Evolutionary conservation across 2,329 filamentous ascomycete species (phyloP).

Genomic region (Teratosphaeria destructans): DNA sequence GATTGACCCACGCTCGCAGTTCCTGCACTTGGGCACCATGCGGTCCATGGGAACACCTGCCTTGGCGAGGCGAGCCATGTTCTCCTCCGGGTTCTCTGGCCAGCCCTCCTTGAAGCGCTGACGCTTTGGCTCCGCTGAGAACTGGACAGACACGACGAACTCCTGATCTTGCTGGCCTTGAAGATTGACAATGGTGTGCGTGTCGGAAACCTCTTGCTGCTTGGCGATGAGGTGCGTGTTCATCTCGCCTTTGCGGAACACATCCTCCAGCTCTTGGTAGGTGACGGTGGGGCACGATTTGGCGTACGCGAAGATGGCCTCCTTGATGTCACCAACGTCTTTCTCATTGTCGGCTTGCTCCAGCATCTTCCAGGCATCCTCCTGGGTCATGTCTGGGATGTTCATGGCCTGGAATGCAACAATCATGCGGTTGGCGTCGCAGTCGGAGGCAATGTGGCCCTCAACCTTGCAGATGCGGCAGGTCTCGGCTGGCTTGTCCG

Average conservation of each 20-base stretch:
- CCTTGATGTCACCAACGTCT: conserved; percentile 55
- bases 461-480: conserved; percentile 54
- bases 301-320: conserved; percentile 42
- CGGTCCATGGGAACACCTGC: conserved; percentile 43
- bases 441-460: conserved; percentile 40
- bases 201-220: conserved; percentile 42
- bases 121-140: conserved; percentile 37
- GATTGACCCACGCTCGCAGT: conserved; percentile 37
- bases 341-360: conserved; percentile 40
- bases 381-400: conserved; percentile 28
- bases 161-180: conserved; percentile 51
- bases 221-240: conserved; percentile 53
- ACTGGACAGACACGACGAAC: conserved; percentile 42
- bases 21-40: conserved; percentile 39
- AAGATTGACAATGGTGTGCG: conserved; percentile 61
- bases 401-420: conserved; percentile 39
- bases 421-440: conserved; percentile 50
- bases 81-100: conserved; percentile 40
- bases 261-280: conserved; percentile 50
- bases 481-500: conserved; percentile 43
- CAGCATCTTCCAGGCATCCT: conserved; percentile 51
- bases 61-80: conserved; percentile 40
- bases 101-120: conserved; percentile 37
- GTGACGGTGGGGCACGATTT: conserved; percentile 50
- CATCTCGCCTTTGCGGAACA: conserved; percentile 46